phyloP scores from a whole-genome alignment of 352 stramenopile genomes.

The Pythium guiyangense region DNA sequence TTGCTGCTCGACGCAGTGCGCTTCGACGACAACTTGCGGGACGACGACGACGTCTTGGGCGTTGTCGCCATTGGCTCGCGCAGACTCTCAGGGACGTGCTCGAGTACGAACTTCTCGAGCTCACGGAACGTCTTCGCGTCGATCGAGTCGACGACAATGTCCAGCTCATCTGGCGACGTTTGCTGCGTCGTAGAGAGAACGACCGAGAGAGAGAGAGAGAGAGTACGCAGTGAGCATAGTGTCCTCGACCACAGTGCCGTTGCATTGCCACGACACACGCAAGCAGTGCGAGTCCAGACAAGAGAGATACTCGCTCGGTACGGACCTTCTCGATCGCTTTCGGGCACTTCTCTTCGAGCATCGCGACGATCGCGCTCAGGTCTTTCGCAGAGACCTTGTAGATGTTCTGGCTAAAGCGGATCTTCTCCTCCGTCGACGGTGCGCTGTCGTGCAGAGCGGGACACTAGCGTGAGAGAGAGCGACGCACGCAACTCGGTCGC shows the following conservation, averaged over 20 bases:
- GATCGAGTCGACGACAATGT: constrained; percentile 87
- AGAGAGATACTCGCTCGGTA: too few species aligned
- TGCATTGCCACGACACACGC: neutral
- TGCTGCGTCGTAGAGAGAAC: constrained; percentile 4
- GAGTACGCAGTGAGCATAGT: neutral
- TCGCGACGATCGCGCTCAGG: constrained; percentile 65
- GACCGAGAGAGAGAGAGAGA: neutral
- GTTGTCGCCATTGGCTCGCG: constrained; percentile 48
- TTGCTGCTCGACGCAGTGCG: constrained; percentile 20
- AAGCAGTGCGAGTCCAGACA: neutral
- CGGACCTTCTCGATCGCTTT: constrained; percentile 80
- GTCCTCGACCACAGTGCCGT: neutral
- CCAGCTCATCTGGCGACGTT: constrained; percentile 82
- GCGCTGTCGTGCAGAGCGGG: constrained; percentile 30
- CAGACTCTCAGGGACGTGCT: constrained; percentile 66
- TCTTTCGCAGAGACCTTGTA: constrained; percentile 83
- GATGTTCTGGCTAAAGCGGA: constrained; percentile 86
- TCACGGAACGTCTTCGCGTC: constrained; percentile 87
- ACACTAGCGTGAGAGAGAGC: constrained; percentile 13
- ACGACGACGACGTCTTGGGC: constrained; percentile 42
- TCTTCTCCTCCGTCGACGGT: constrained; percentile 79
- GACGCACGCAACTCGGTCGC: too few species aligned
- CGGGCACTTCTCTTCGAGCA: constrained; percentile 82
- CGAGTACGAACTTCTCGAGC: constrained; percentile 72
- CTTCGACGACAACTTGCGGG: constrained; percentile 39